phyloP scores from a whole-genome alignment of 495 filamentous ascomycete species.

The Aspergillus saccharolyticus region DNA sequence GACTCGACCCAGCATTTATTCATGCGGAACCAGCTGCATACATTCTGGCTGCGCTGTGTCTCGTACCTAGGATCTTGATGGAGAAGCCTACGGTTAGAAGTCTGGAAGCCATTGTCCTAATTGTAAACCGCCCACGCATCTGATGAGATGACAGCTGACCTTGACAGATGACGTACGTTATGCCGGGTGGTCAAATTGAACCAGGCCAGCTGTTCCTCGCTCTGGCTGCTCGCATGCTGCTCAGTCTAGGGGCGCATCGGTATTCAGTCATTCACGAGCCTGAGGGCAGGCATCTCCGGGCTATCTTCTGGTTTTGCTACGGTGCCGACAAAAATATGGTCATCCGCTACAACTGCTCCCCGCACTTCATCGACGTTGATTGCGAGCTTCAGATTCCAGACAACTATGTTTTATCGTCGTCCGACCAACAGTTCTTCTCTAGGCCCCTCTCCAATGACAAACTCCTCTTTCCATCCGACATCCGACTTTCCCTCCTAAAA shows the following conservation, averaged over 20 bases:
- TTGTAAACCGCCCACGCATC: constrained; percentile 15
- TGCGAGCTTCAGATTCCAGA: constrained; percentile 30
- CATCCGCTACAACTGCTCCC: constrained; percentile 24
- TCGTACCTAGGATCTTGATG: constrained; percentile 21
- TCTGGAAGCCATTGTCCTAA: constrained; percentile 21
- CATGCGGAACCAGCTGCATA: constrained; percentile 24
- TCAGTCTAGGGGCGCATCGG: constrained; percentile 20
- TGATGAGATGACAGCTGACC: not conserved
- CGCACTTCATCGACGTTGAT: constrained; percentile 25
- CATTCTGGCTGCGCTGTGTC: constrained; percentile 15
- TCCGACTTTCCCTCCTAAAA: constrained; percentile 27
- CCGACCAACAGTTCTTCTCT: constrained; percentile 21
- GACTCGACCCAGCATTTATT: constrained; percentile 19
- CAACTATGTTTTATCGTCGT: constrained; percentile 17
- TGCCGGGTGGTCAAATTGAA: constrained; percentile 21
- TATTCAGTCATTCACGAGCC: not conserved
- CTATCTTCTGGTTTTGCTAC: constrained; percentile 36
- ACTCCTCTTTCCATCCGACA: constrained; percentile 27
- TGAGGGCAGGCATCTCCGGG: constrained; percentile 23
- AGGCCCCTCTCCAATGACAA: constrained; percentile 18
- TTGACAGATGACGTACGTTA: constrained; percentile 19
- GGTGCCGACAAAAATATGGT: constrained; percentile 30
- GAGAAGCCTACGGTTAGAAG: constrained; percentile 20
- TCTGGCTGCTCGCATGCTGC: constrained; percentile 19
- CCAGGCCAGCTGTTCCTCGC: constrained; percentile 20